Percentiles rank a stretch among this genome's conserved stretches.
These are phyloP conservation scores for Linnemannia hyalina DNA, from an alignment of 192 early-diverging fungal genomes.

Conservation along the genomic window DNA sequence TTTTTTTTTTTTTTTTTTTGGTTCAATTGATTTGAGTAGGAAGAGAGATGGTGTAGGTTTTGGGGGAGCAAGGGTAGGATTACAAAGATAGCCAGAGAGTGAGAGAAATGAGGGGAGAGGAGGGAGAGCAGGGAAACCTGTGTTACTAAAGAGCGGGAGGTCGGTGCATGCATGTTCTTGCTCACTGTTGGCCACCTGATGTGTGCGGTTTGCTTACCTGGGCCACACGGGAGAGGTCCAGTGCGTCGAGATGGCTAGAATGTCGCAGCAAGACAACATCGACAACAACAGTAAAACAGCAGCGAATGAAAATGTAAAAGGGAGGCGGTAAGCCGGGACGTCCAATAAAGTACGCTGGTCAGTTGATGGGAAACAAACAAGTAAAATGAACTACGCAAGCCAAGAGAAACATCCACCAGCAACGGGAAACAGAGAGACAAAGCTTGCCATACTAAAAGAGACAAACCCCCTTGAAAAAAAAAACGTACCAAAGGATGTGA, in stretches of 20 bases:
- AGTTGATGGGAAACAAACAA: conserved; percentile 9
- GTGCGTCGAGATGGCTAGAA: conserved; percentile 33
- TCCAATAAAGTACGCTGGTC: conserved; percentile 2
- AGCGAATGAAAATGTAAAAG: neutral
- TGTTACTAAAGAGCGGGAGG: conserved; percentile 6
- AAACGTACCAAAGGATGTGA: conserved; percentile 37
- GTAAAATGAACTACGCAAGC: conserved; percentile 1
- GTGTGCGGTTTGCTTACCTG: conserved; percentile 36
- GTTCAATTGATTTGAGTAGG: neutral
- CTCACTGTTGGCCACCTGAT: conserved; percentile 20
- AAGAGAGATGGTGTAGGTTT: neutral
- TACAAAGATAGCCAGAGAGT: neutral
- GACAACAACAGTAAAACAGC: neutral
- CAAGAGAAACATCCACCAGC: neutral
- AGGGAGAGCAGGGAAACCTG: neutral
- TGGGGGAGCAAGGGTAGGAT: neutral
- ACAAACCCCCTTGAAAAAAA: neutral
- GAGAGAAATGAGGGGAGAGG: too few relatives aligned
- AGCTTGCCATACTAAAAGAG: neutral
- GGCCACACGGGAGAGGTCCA: conserved; percentile 43
- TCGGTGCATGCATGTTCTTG: conserved; percentile 1
- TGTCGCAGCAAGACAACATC: neutral
- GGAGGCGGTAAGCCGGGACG: neutral
- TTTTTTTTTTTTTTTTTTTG: neutral
- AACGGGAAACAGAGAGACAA: neutral